Base-by-base conservation (phyloP, 441 rosid genomes). In the Bruguiera hainesii region DNA sequence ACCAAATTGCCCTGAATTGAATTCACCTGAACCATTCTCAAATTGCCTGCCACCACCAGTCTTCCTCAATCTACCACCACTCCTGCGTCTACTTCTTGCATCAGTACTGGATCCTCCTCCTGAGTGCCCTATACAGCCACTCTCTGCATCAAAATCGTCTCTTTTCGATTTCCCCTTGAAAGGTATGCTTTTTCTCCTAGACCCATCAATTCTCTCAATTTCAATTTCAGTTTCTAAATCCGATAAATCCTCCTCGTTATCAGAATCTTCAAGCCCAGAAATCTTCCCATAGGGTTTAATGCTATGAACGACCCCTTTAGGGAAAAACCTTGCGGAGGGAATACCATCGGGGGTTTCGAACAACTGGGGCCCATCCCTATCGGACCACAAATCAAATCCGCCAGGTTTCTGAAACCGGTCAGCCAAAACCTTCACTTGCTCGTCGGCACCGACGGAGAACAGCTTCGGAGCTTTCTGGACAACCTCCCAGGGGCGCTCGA, bases 381-480 rank as follows among this genome's bases (percentile, higher is more conserved):
- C 84, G 20, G 87, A 84, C 97, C 97, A 92, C 80, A 95, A 62
- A 75, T 92, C 98, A 70, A 82, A 88, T 0, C 96, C 98, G 33
- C 96, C 95, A 25, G 83, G 79, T 63, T 83, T 85, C 84, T 88
- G 87, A 79, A 95, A 95, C 66, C 98, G 88, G 74, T 90, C 97
- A 23, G 99, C 96, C 37, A 95, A 66, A 13, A 82, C 86, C 70
- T 83, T 95, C 53, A 92, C 72, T 69, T 90, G 97, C 48, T 84
- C 88, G 56, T 79, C 65, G 0, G 96, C 83, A 46, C 79, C 78
- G 8, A 89, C 96, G 1, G 93, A 89, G 83, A 89, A 91, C 6
- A 94, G 78, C 33, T 77, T 83, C 29, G 96, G 93, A 2, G 92
- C 87, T 55, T 78, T 82, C 64, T 81, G 82, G 53, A 90, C 90